Evolutionary conservation across 352 stramenopile genomes (phyloP), one percentile per base, ranked within the genome.

Genomic region (Globisporangium acanthophoron): DNA sequence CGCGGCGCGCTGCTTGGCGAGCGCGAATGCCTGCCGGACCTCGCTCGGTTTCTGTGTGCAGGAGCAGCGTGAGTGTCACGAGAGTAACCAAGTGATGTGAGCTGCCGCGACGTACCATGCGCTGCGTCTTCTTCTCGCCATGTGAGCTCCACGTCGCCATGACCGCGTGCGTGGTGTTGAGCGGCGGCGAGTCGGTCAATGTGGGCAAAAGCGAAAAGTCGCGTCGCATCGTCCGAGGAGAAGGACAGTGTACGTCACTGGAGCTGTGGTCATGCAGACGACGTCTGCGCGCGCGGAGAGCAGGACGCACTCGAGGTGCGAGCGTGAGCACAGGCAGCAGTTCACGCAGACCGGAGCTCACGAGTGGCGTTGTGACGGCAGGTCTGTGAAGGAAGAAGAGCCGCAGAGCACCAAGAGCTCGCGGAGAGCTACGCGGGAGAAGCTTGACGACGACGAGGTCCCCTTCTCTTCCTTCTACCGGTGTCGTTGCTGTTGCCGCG

Each of bases 31-130:
- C 29, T 74, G 67, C 24, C 73, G 74, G 49, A 87, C 61, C 72
- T 92, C 78, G 57, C 82, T 92, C 11, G 82, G 80, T 58, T 85
- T 88, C 79, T 82, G 45, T 9, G 21, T 9, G 5, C n/a, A 53
- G 11, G n/a, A 21, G 29, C 35, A 16, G 9, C 15, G 43, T 6
- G 11, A 51, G 44, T 13, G 6, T n/a, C 33, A 12, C 21, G 9
- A 16, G 51, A 15, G 18, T 4, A 6, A 1, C 0, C 9, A 27
- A 29, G 7, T 29, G 18, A 31, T 54, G 15, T 16, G 16, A 31
- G n/a, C 11, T n/a, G 18, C 13, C 24, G 29, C 7, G 6, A 37
- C 54, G 45, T 49, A 66, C 61, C 61, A 66, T 66, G 27, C 61
- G 61, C 33, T 66, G 54, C 13, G 29, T 20, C 29, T 61, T 61